phyloP scores from a whole-genome alignment of 495 filamentous ascomycete genomes.

The Penicillium taxi region DNA sequence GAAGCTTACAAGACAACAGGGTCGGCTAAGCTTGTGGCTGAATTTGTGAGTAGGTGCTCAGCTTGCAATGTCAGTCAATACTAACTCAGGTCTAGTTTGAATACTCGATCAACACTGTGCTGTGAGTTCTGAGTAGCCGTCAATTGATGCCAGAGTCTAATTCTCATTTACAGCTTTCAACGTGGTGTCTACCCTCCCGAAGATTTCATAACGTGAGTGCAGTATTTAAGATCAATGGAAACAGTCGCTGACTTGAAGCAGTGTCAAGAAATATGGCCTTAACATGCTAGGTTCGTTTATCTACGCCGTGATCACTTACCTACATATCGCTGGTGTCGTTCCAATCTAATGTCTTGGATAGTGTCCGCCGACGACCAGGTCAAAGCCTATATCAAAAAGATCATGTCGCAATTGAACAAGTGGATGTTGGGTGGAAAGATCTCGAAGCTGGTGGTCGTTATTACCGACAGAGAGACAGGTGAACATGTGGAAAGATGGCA shows the following conservation, averaged over 20 bases:
- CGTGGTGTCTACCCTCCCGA: constrained; percentile 96
- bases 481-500: constrained; percentile 97
- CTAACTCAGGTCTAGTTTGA: constrained; percentile 60
- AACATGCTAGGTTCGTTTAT: constrained; percentile 75
- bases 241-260: constrained; percentile 17
- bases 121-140: constrained; percentile 38
- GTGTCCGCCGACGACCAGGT: constrained; percentile 96
- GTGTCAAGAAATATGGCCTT: constrained; percentile 97
- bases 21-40: constrained; percentile 81
- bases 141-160: constrained; percentile 1
- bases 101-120: constrained; percentile 92
- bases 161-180: constrained; percentile 58
- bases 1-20: constrained; percentile 36
- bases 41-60: constrained; percentile 64
- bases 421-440: constrained; percentile 98
- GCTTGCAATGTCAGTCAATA: background rate
- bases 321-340: background rate
- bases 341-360: constrained; percentile 18
- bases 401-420: constrained; percentile 89
- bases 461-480: constrained; percentile 92
- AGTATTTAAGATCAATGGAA: background rate
- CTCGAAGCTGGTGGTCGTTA: constrained; percentile 89
- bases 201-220: constrained; percentile 80
- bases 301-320: background rate
- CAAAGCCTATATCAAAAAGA: constrained; percentile 97